phyloP scores from a whole-genome alignment of 148 eudicot species.

The Rhododendron ferrugineum region DNA sequence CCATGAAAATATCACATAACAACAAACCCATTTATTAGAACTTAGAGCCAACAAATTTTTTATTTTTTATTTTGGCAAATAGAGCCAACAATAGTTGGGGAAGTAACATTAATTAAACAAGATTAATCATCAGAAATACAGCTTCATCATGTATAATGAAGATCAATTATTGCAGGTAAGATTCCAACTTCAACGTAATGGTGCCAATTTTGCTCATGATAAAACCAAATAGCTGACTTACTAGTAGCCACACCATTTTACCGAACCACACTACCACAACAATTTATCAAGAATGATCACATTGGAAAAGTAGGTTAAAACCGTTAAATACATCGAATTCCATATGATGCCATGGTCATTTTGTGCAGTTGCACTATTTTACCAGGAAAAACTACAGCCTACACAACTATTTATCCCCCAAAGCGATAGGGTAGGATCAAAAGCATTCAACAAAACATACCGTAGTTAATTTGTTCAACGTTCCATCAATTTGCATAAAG shows the following conservation, averaged over 20 bases:
- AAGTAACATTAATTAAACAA: not conserved
- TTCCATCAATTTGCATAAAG: slow-evolving; percentile 74
- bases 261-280: not conserved
- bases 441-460: slow-evolving; percentile 23
- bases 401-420: not conserved
- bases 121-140: not conserved
- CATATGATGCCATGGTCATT: not conserved
- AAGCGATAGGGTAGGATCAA: not conserved
- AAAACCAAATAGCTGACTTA: not conserved
- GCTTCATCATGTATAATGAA: not conserved
- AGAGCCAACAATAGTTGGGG: not conserved
- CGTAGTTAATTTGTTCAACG: slow-evolving; percentile 63
- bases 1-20: not conserved
- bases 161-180: not conserved
- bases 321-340: not conserved
- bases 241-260: not conserved
- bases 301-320: not conserved
- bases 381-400: not conserved
- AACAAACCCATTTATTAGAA: not conserved
- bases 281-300: not conserved
- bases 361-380: not conserved
- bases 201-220: not conserved
- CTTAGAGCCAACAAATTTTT: not conserved
- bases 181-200: not conserved
- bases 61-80: not conserved